Conservation (phyloP, 2,329 filamentous ascomycete genomes). For the Cladophialophora immunda region DNA sequence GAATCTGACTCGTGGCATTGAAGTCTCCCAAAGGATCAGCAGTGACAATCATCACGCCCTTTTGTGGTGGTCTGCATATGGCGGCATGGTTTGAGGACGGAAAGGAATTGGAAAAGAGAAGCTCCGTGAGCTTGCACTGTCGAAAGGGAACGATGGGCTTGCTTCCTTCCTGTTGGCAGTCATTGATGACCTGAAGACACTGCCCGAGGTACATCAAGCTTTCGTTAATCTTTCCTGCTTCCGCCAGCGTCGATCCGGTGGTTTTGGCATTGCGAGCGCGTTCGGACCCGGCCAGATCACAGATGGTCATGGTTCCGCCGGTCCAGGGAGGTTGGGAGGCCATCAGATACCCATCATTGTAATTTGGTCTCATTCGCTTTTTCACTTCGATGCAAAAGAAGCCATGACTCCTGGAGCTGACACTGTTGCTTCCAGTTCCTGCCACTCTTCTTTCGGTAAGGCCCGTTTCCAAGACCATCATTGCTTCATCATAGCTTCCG, state of each 20-base stretch:
- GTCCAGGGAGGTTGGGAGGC: slow-evolving; percentile 59
- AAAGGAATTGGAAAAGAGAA: slow-evolving; percentile 89
- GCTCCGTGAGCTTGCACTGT: slow-evolving; percentile 84
- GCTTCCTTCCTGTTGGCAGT: slow-evolving; percentile 70
- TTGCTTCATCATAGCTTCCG: slow-evolving; percentile 79
- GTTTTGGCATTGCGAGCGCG: slow-evolving; percentile 93
- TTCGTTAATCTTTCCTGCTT: slow-evolving; percentile 98
- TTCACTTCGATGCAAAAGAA: slow-evolving; percentile 97
- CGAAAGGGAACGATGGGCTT: slow-evolving; percentile 82
- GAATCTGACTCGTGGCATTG: slow-evolving; percentile 94
- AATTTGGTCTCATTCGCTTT: slow-evolving; percentile 69
- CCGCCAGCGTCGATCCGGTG: slow-evolving; percentile 86
- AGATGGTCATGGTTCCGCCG: slow-evolving; percentile 39
- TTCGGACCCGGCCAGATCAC: slow-evolving; percentile 71
- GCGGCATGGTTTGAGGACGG: slow-evolving; percentile 65
- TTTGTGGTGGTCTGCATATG: slow-evolving; percentile 73
- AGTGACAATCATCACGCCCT: slow-evolving; percentile 94
- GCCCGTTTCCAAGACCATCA: slow-evolving; percentile 89
- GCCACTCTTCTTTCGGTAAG: slow-evolving; percentile 86
- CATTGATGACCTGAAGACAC: slow-evolving; percentile 93
- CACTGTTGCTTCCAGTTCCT: slow-evolving; percentile 91
- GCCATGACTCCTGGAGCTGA: slow-evolving; percentile 89
- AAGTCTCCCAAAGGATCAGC: slow-evolving; percentile 93
- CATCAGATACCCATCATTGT: slow-evolving; percentile 59
- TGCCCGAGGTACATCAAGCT: slow-evolving; percentile 98